Percentiles rank a stretch among this genome's conserved stretches.
These are phyloP conservation scores for Hanseniaspora gamundiae DNA, from an alignment of 1,139 yeast species.

Conservation along the genomic window DNA sequence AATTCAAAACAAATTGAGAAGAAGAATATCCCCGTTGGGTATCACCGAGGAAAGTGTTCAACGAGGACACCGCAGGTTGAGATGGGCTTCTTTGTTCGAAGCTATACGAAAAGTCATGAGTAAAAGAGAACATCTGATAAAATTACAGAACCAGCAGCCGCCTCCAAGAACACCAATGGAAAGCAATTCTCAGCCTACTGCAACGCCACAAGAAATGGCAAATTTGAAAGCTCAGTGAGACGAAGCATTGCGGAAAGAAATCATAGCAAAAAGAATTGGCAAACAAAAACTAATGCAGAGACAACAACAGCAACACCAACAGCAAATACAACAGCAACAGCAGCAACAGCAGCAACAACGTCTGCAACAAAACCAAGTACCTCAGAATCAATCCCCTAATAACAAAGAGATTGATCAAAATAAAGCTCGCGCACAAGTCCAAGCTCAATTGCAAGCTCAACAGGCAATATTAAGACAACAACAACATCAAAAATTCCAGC, in stretches of 20 bases:
- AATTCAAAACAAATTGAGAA: constrained; percentile 68
- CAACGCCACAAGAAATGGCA: constrained; percentile 77
- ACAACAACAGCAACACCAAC: constrained; percentile 10
- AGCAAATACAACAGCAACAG: constrained; percentile 6
- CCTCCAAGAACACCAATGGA: constrained; percentile 29
- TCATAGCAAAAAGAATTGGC: constrained; percentile 20
- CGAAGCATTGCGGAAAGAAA: constrained; percentile 42
- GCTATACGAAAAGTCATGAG: constrained; percentile 85
- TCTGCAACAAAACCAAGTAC: constrained; percentile 9
- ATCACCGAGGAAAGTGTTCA: constrained; percentile 86
- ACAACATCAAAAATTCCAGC: too few species aligned
- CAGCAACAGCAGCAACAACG: constrained; percentile 6
- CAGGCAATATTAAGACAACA: too few species aligned
- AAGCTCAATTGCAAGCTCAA: constrained; percentile 10
- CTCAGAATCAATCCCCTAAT: not conserved
- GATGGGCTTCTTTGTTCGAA: constrained; percentile 97
- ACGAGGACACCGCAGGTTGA: constrained; percentile 75
- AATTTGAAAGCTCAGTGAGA: constrained; percentile 76
- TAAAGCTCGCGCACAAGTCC: constrained; percentile 9
- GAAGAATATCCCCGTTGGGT: constrained; percentile 84
- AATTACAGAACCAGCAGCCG: constrained; percentile 11
- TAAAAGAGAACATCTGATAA: constrained; percentile 42
- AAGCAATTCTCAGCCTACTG: constrained; percentile 34
- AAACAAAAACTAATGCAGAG: constrained; percentile 20
- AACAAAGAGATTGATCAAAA: not conserved